These are phyloP conservation scores for Psilocybe cyanescens DNA, from an alignment of 768 basidiomycete species.

Conservation along the genomic window DNA sequence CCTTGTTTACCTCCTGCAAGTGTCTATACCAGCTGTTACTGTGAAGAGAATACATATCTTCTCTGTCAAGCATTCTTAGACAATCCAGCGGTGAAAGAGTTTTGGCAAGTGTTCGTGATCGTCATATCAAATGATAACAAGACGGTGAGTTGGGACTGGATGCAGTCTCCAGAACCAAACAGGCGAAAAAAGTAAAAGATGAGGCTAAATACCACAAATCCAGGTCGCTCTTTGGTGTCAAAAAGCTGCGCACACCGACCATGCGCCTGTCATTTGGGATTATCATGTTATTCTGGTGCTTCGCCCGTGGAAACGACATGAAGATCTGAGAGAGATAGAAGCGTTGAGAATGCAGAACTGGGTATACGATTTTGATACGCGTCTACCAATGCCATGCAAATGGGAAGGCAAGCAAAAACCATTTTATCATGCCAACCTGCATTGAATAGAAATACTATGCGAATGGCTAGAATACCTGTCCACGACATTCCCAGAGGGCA, in stretches of 20 bases:
- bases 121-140: slow-evolving; percentile 69
- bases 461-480: slow-evolving; percentile 46
- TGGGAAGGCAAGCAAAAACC: slow-evolving; percentile 44
- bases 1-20: slow-evolving; percentile 39
- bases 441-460: background rate
- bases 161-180: too few species aligned
- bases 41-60: slow-evolving; percentile 77
- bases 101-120: slow-evolving; percentile 57
- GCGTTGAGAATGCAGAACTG: slow-evolving; percentile 35
- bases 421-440: background rate
- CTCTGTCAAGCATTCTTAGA: slow-evolving; percentile 49
- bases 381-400: slow-evolving; percentile 52
- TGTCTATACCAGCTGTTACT: slow-evolving; percentile 64
- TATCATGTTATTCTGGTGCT: slow-evolving; percentile 73
- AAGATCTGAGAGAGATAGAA: slow-evolving; percentile 1
- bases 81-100: slow-evolving; percentile 25
- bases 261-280: slow-evolving; percentile 65
- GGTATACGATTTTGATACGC: slow-evolving; percentile 75
- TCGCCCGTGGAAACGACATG: slow-evolving; percentile 29
- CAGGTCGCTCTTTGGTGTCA: slow-evolving; percentile 74
- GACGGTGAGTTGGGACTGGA: slow-evolving; percentile 44
- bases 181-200: background rate
- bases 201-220: background rate
- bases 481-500: slow-evolving; percentile 44
- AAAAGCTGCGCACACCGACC: slow-evolving; percentile 39